phyloP scores from a whole-genome alignment of 129 eudicot species.

The Ambrosia artemisiifolia region DNA sequence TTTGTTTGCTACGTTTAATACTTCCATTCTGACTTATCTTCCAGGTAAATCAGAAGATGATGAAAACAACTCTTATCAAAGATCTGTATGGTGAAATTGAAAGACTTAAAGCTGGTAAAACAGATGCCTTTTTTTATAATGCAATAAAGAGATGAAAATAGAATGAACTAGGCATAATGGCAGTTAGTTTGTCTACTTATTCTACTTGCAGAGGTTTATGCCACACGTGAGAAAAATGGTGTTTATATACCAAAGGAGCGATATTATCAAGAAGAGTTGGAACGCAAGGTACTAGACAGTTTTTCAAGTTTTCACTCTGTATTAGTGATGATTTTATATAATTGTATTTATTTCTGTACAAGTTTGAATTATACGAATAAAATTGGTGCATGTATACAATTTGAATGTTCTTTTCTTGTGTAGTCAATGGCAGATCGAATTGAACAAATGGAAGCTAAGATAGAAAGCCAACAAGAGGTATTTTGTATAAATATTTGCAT shows the following conservation, averaged over 20 bases:
- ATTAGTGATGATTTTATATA: background rate
- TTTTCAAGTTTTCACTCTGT: background rate
- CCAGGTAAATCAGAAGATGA: constrained; percentile 95
- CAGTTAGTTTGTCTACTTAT: background rate
- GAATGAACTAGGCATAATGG: background rate
- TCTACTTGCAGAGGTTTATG: constrained; percentile 70
- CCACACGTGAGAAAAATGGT: constrained; percentile 97
- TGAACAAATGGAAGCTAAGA: constrained; percentile 74
- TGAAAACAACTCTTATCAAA: constrained; percentile 91
- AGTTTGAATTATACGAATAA: background rate
- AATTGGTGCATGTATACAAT: background rate
- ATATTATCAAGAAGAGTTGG: constrained; percentile 90
- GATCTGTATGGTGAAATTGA: constrained; percentile 96
- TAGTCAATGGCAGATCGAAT: constrained; percentile 94
- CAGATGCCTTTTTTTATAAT: background rate
- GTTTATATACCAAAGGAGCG: constrained; percentile 95
- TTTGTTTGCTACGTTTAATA: background rate
- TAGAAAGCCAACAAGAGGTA: constrained; percentile 81
- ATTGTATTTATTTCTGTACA: background rate
- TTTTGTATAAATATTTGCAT: background rate
- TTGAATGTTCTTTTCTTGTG: constrained; percentile 6
- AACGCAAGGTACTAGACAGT: constrained; percentile 59
- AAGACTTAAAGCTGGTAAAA: constrained; percentile 80
- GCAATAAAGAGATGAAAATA: background rate
- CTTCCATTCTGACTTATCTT: background rate